Percentiles rank a stretch among this genome's conserved stretches.
These are phyloP conservation scores for Panaeolus papilionaceus DNA, from an alignment of 768 basidiomycete species.

Conservation along the genomic window DNA sequence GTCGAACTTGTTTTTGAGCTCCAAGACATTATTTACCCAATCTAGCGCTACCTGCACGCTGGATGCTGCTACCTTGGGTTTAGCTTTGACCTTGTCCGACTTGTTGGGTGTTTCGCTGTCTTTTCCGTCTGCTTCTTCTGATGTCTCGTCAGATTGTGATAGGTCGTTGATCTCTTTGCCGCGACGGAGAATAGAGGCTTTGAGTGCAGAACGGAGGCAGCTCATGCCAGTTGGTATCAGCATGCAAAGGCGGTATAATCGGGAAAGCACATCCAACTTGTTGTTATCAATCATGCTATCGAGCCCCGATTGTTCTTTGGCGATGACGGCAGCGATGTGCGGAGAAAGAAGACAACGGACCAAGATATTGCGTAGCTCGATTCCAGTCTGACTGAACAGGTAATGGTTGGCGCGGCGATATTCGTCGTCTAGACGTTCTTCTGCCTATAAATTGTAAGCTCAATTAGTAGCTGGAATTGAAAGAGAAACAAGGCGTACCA, in stretches of 20 bases:
- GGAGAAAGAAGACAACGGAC: constrained; percentile 78
- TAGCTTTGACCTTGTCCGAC: constrained; percentile 48
- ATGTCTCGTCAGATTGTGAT: constrained; percentile 49
- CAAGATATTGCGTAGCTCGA: constrained; percentile 75
- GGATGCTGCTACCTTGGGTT: constrained; percentile 48
- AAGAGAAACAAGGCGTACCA: constrained; percentile 53
- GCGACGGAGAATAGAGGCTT: constrained; percentile 71
- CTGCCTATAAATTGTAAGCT: constrained; percentile 59
- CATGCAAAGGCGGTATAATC: constrained; percentile 79
- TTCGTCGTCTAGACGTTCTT: constrained; percentile 82
- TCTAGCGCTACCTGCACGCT: constrained; percentile 72
- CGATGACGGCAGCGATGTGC: constrained; percentile 77
- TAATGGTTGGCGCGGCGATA: constrained; percentile 87
- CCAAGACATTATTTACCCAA: constrained; percentile 94
- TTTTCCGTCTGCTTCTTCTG: constrained; percentile 34
- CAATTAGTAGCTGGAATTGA: neutral
- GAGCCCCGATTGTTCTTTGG: constrained; percentile 84
- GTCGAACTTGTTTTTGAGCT: constrained; percentile 93
- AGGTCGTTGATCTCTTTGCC: constrained; percentile 82
- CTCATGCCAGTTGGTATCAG: constrained; percentile 72
- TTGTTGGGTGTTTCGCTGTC: constrained; percentile 42
- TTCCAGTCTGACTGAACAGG: constrained; percentile 74
- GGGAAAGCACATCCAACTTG: constrained; percentile 75
- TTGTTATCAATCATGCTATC: constrained; percentile 87
- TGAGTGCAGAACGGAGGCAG: constrained; percentile 68